A percentile compares a stretch with the other conserved stretches of the same genome.
These are phyloP conservation scores for Asterella californica DNA, from an alignment of 225 moss, liverwort and hornwort species.

Conservation along the genomic window DNA sequence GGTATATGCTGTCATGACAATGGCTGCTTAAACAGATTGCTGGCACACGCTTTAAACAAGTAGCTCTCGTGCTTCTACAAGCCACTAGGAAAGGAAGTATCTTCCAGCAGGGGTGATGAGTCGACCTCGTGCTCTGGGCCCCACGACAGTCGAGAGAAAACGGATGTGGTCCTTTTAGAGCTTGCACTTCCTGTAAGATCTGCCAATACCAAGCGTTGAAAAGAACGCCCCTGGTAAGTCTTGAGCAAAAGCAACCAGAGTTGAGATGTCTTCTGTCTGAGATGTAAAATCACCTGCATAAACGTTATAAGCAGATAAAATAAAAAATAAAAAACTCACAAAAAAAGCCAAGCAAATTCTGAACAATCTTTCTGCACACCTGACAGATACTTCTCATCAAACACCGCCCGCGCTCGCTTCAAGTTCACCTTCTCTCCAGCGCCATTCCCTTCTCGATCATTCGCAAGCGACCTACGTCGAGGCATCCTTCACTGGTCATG, in stretches of 20 bases:
- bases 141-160: slow-evolving; percentile 24
- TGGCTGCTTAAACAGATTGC: background rate
- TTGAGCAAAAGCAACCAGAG: background rate
- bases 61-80: background rate
- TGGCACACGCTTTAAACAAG: background rate
- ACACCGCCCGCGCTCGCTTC: slow-evolving; percentile 7
- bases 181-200: background rate
- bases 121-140: background rate
- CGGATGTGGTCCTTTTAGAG: slow-evolving; percentile 19
- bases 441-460: background rate
- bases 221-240: background rate
- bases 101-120: background rate
- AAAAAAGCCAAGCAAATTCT: background rate
- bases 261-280: background rate
- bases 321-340: background rate
- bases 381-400: background rate
- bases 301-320: background rate
- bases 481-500: background rate
- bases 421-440: background rate
- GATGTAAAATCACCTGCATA: background rate
- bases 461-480: background rate
- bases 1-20: background rate
- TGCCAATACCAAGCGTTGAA: background rate
- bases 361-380: background rate
- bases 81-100: background rate